Evolutionary conservation across 345 rosid genomes (phyloP), one percentile per base, ranked within the genome.

Genomic region (Kernera saxatilis): DNA sequence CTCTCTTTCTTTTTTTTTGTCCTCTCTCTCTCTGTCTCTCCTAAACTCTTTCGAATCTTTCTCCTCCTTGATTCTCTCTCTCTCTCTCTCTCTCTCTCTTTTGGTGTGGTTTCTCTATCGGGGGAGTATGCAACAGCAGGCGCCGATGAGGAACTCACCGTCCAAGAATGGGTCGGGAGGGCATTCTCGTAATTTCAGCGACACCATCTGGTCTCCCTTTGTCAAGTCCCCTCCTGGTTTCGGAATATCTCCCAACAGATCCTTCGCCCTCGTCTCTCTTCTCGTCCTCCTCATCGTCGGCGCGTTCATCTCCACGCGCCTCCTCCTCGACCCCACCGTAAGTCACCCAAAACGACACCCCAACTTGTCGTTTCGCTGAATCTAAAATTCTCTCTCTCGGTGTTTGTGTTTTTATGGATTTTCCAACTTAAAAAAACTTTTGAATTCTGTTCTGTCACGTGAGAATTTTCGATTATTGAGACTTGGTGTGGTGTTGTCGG

Each of bases 231-330:
- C 41, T 22, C 66, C 44, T n/a, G 53, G 77, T 56, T 25, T 45
- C 5, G 63, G 69, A 15, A 33, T 33, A 53, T 74, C 74, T 69
- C 58, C 52, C 7, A 60, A 52, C 1, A 83, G 82, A 81, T 71
- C 82, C 9, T 80, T 83, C 36, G 82, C 76, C 44, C 12, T 80
- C 30, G 3, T 80, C 55, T 60, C 81, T 68, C 21, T 83, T 69
- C 1, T 83, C 65, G 8, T 80, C 59, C 58, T 88, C 64, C 79
- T 93, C 71, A 33, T 87, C 69, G 72, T 79, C 92, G 86, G 92
- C 85, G 92, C 90, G 76, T 84, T 84, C 40, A 29, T 84, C 36
- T 70, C 88, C 80, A 79, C 97, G 79, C 93, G 85, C 77, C 69
- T 82, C 78, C 69, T 72, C 26, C 79, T 83, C 32, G 78, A 84